Evolutionary conservation across 1,284 basidiomycete species (phyloP).

Genomic region (Moniliella sp.): DNA sequence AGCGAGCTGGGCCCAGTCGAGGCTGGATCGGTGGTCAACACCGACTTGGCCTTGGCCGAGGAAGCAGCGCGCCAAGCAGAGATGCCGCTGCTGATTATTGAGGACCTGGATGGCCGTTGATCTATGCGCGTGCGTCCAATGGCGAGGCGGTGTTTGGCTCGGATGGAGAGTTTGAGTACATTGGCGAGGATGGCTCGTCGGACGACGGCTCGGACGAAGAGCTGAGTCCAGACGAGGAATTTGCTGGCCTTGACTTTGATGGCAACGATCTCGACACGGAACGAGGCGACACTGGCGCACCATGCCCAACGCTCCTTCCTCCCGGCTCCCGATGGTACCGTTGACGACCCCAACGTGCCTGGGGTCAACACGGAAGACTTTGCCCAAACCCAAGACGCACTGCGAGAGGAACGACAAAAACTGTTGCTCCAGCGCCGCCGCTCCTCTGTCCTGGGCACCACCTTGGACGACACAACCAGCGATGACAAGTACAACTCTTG

Average conservation of each 20-base stretch:
- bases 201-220: slow-evolving; percentile 22
- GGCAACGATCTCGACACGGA: slow-evolving; percentile 1
- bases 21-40: too few species aligned
- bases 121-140: slow-evolving; percentile 31
- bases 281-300: not conserved
- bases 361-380: not conserved
- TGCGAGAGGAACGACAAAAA: too few species aligned
- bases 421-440: too few species aligned
- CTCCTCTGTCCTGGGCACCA: too few species aligned
- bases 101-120: slow-evolving; percentile 30
- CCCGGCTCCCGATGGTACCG: slow-evolving; percentile 1
- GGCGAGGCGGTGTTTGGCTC: slow-evolving; percentile 33
- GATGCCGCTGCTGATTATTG: slow-evolving; percentile 19
- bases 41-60: too few species aligned
- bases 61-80: not conserved
- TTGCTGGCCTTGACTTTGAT: slow-evolving; percentile 8
- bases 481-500: too few species aligned
- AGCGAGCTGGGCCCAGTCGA: not conserved
- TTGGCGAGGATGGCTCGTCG: slow-evolving; percentile 17
- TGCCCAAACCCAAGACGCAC: too few species aligned
- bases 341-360: not conserved
- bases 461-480: too few species aligned
- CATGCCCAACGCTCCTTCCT: not conserved
- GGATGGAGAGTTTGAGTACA: slow-evolving; percentile 29
- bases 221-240: slow-evolving; percentile 3